phyloP scores from a whole-genome alignment of 2,329 filamentous ascomycete species.

The Teratosphaeria pseudoeucalypti region DNA sequence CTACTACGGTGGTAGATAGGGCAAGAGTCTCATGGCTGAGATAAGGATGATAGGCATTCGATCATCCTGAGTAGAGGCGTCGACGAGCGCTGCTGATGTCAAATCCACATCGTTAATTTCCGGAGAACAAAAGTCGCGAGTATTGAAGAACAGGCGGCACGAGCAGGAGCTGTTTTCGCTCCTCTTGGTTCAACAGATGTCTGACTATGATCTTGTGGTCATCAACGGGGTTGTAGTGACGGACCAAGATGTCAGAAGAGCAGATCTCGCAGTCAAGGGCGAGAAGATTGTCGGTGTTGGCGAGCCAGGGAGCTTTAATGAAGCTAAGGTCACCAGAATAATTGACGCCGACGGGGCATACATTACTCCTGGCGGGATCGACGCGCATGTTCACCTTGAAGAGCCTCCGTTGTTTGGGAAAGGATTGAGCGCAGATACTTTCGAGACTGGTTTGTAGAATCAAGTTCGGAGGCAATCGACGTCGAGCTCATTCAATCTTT shows the following conservation, averaged over 20 bases:
- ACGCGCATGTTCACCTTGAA: constrained; percentile 40
- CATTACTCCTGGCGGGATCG: constrained; percentile 39
- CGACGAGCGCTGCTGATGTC: neutral
- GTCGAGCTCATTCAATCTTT: neutral
- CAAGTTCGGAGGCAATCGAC: neutral
- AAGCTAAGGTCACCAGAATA: constrained; percentile 22
- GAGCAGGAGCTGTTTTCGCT: neutral
- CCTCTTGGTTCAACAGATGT: neutral
- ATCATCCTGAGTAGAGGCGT: neutral
- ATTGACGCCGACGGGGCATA: constrained; percentile 38
- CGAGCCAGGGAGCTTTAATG: constrained; percentile 22
- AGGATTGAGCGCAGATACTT: constrained; percentile 34
- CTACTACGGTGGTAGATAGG: neutral
- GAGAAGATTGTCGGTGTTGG: constrained; percentile 30
- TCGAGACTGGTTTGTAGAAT: constrained; percentile 28
- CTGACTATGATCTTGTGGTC: constrained; percentile 29
- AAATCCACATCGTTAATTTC: neutral
- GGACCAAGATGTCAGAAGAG: constrained; percentile 27
- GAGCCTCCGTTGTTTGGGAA: constrained; percentile 28
- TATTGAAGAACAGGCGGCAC: neutral
- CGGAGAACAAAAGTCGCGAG: neutral
- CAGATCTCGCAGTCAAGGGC: constrained; percentile 35
- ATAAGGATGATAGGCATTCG: neutral
- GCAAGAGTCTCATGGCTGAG: neutral
- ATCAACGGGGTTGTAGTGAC: constrained; percentile 35